phyloP scores from a whole-genome alignment of 2,329 filamentous ascomycete species.

The Helotiales sp. region DNA sequence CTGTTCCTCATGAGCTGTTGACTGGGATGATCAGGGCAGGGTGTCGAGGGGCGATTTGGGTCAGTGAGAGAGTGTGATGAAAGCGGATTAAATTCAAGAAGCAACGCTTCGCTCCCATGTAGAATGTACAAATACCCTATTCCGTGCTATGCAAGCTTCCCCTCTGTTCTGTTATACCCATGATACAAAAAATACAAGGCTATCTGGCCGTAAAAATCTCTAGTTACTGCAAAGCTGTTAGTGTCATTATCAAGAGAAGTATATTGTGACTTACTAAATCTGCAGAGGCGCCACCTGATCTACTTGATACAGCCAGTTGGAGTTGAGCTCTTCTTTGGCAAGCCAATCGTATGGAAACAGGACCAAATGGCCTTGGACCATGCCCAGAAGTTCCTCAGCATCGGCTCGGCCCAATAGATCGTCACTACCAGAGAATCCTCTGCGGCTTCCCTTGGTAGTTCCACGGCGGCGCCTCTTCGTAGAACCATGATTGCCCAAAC shows the following conservation, averaged over 20 bases:
- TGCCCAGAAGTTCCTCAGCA: slow-evolving; percentile 78
- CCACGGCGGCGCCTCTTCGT: slow-evolving; percentile 68
- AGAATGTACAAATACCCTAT: slow-evolving; percentile 24
- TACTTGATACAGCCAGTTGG: slow-evolving; percentile 96
- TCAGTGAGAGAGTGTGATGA: slow-evolving; percentile 72
- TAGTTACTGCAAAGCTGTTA: slow-evolving; percentile 32
- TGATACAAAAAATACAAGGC: slow-evolving; percentile 31
- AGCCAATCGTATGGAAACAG: slow-evolving; percentile 97
- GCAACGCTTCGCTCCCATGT: slow-evolving; percentile 31
- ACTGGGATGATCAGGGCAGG: slow-evolving; percentile 88
- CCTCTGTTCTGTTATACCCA: slow-evolving; percentile 16
- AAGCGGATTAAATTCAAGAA: slow-evolving; percentile 26
- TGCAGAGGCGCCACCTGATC: slow-evolving; percentile 95
- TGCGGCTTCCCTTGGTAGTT: slow-evolving; percentile 67
- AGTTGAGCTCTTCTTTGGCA: slow-evolving; percentile 85
- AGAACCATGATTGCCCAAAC: slow-evolving; percentile 46
- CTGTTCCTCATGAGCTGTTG: slow-evolving; percentile 85
- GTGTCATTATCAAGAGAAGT: background rate
- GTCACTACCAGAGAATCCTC: slow-evolving; percentile 68
- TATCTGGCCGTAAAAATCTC: slow-evolving; percentile 22
- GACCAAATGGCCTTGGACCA: slow-evolving; percentile 88
- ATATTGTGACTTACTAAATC: slow-evolving; percentile 77
- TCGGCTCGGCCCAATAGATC: slow-evolving; percentile 77
- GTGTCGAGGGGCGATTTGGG: slow-evolving; percentile 90
- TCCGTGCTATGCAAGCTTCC: slow-evolving; percentile 21